These are phyloP conservation scores for Penicillium taxi DNA, from an alignment of 495 filamentous ascomycete genomes.

Conservation along the genomic window DNA sequence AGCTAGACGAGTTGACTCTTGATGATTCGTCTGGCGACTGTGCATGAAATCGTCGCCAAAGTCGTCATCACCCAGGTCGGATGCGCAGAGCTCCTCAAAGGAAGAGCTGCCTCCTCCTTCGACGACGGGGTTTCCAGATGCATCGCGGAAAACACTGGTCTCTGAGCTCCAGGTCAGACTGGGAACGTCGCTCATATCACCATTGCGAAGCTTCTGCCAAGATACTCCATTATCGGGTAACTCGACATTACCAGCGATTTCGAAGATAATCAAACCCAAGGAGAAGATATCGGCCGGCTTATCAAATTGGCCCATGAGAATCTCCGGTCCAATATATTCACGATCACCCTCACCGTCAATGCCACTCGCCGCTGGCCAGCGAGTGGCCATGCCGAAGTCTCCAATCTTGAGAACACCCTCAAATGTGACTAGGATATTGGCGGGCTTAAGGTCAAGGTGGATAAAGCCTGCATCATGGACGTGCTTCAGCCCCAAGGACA, in stretches of 20 bases:
- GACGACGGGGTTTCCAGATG: conserved; percentile 58
- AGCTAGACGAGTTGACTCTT: conserved; percentile 23
- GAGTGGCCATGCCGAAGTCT: conserved; percentile 89
- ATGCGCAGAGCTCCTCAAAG: conserved; percentile 45
- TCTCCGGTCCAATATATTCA: conserved; percentile 90
- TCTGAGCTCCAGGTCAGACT: conserved; percentile 72
- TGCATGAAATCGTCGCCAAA: conserved; percentile 30
- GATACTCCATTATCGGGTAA: conserved; percentile 84
- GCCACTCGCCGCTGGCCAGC: conserved; percentile 63
- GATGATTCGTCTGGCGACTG: conserved; percentile 18
- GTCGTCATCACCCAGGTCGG: conserved; percentile 41
- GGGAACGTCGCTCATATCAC: conserved; percentile 79
- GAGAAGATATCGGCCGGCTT: conserved; percentile 91
- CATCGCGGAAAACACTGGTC: conserved; percentile 61
- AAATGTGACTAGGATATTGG: conserved; percentile 84
- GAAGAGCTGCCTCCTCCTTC: conserved; percentile 40
- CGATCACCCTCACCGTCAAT: conserved; percentile 92
- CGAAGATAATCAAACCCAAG: conserved; percentile 85
- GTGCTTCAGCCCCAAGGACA: conserved; percentile 70
- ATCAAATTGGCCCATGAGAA: conserved; percentile 73
- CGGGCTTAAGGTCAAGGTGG: conserved; percentile 91
- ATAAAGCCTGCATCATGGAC: conserved; percentile 85
- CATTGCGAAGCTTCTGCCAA: conserved; percentile 80
- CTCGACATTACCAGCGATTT: conserved; percentile 84
- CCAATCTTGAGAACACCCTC: conserved; percentile 91